Conservation (phyloP, 2,329 filamentous ascomycete species). For the Tolypocladium sp. region DNA sequence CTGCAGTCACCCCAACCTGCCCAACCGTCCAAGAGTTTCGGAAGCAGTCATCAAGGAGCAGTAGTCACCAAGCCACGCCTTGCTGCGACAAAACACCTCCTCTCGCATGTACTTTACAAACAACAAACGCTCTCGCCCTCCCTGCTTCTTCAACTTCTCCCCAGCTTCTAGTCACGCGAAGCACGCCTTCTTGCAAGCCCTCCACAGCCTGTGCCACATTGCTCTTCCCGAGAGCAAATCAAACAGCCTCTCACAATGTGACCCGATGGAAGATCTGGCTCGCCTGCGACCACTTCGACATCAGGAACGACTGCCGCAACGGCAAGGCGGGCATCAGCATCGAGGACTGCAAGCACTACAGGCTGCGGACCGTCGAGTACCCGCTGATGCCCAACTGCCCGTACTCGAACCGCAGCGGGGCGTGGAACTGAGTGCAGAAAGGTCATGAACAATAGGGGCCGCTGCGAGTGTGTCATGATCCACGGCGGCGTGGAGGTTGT, state of each 20-base stretch:
- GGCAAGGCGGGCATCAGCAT: neutral
- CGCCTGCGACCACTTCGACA: conserved; percentile 38
- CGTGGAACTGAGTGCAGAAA: conserved; percentile 50
- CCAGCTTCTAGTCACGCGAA: neutral
- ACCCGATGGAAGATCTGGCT: neutral
- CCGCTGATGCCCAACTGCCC: conserved; percentile 39
- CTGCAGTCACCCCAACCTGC: neutral
- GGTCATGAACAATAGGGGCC: conserved; percentile 37
- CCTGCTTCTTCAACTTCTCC: neutral
- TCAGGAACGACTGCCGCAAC: conserved; percentile 22
- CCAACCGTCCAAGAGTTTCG: neutral
- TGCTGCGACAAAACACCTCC: neutral
- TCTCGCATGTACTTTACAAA: neutral
- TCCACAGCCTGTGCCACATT: neutral
- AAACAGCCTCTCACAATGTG: neutral
- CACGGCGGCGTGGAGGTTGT: conserved; percentile 37
- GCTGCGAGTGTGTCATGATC: conserved; percentile 44
- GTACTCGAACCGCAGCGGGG: conserved; percentile 37
- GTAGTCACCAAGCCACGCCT: neutral
- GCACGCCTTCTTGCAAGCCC: neutral
- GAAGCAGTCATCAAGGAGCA: neutral
- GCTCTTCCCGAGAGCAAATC: neutral
- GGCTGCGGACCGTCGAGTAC: conserved; percentile 33
- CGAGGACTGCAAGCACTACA: conserved; percentile 27
- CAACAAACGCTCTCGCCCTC: neutral